A percentile compares a stretch with the other conserved stretches of the same genome.
phyloP scores from a whole-genome alignment of 176 grass and related monocot species.

The Eragrostis curvula region DNA sequence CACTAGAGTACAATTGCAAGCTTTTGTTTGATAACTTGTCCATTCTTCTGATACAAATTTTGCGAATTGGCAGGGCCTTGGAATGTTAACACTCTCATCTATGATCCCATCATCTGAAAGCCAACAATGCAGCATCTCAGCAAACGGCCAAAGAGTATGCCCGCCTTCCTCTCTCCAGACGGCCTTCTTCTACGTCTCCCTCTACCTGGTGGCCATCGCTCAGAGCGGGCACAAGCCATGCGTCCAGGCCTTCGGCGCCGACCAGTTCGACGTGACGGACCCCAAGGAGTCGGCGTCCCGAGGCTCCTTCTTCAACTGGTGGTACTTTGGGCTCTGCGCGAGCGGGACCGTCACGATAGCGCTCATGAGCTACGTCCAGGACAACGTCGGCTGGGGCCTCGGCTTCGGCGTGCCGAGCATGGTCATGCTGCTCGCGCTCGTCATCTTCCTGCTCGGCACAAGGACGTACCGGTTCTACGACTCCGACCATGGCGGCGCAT shows the following conservation, averaged over 20 bases:
- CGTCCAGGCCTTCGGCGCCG: slow-evolving; percentile 69
- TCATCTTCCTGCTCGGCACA: slow-evolving; percentile 60
- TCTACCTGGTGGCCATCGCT: slow-evolving; percentile 62
- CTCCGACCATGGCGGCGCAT: background rate
- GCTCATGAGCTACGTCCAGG: slow-evolving; percentile 63
- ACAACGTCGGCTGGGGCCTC: slow-evolving; percentile 63
- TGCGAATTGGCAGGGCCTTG: slow-evolving; percentile 35
- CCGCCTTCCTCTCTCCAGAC: slow-evolving; percentile 29
- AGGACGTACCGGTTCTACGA: slow-evolving; percentile 52
- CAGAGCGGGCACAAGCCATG: slow-evolving; percentile 70
- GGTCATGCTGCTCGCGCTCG: slow-evolving; percentile 43
- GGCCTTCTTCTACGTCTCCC: slow-evolving; percentile 57
- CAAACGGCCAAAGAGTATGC: background rate
- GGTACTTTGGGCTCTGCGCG: slow-evolving; percentile 50
- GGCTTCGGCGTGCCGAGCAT: slow-evolving; percentile 58
- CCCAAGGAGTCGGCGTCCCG: slow-evolving; percentile 34
- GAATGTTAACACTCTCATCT: slow-evolving; percentile 52
- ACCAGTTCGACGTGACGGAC: slow-evolving; percentile 61
- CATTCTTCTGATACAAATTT: background rate
- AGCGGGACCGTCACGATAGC: slow-evolving; percentile 28
- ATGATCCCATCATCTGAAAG: background rate
- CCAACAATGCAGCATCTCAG: background rate
- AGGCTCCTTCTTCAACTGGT: slow-evolving; percentile 79
- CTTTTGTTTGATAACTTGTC: background rate
- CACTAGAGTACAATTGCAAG: background rate